phyloP scores from a whole-genome alignment of 1,139 yeast species.

The Yamadazyma blattariae region DNA sequence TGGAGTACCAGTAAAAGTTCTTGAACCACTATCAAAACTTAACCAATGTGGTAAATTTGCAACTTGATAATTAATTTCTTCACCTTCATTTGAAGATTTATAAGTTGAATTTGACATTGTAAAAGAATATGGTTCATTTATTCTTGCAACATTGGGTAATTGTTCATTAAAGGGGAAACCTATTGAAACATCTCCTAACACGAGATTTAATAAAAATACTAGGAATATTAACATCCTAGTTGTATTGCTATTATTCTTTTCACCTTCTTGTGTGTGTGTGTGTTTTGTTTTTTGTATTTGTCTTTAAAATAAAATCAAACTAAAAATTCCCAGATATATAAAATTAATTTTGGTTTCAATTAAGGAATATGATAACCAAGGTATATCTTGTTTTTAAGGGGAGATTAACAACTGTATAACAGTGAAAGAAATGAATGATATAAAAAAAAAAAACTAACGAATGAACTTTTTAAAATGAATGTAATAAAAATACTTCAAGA shows the following conservation, averaged over 20 bases:
- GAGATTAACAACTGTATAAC: too few relatives aligned
- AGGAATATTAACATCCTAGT: constrained; percentile 6
- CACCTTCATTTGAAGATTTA: constrained; percentile 40
- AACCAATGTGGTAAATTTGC: constrained; percentile 75
- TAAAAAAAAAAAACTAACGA: too few relatives aligned
- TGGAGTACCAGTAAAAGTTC: constrained; percentile 75
- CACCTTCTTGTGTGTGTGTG: neutral
- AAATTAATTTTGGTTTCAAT: too few relatives aligned
- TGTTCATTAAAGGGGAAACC: constrained; percentile 85
- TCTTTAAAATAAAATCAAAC: too few relatives aligned
- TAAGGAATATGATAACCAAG: too few relatives aligned
- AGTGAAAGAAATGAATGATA: too few relatives aligned
- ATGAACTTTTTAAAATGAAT: too few relatives aligned
- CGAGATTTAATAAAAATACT: constrained; percentile 8
- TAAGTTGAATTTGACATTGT: constrained; percentile 72
- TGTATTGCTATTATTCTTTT: neutral
- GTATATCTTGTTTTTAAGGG: too few relatives aligned
- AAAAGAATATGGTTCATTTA: constrained; percentile 60
- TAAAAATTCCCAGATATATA: neutral
- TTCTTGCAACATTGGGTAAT: constrained; percentile 83
- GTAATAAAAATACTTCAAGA: too few relatives aligned
- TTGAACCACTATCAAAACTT: constrained; percentile 56
- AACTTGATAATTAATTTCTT: constrained; percentile 53
- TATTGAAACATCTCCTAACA: constrained; percentile 36
- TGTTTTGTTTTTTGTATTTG: neutral